Evolutionary conservation across 2,329 filamentous ascomycete genomes (phyloP).

Genomic region (Botrytis deweyae): DNA sequence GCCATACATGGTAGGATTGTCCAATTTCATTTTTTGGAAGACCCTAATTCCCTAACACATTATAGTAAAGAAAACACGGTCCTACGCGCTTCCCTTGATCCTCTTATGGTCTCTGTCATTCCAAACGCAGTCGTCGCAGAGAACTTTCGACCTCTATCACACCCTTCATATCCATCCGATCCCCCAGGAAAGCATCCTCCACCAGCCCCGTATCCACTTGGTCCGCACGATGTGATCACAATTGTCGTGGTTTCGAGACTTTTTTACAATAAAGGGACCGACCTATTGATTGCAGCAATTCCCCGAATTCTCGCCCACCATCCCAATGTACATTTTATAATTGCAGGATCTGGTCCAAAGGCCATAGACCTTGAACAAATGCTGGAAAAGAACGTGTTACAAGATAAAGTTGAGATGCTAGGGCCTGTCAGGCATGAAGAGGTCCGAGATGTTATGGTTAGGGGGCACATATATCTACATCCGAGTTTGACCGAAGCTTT

Average conservation of each 20-base stretch:
- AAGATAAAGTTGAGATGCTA: conserved; percentile 89
- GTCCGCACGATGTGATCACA: conserved; percentile 83
- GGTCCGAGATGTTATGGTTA: conserved; percentile 95
- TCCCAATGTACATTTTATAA: conserved; percentile 93
- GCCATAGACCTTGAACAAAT: conserved; percentile 98
- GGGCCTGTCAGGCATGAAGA: conserved; percentile 93
- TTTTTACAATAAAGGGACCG: conserved; percentile 98
- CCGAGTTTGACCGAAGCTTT: conserved; percentile 95
- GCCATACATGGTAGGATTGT: conserved; percentile 82
- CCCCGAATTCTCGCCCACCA: conserved; percentile 87
- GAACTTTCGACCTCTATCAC: conserved; percentile 77
- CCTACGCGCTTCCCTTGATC: conserved; percentile 87
- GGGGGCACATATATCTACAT: conserved; percentile 94
- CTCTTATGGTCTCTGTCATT: conserved; percentile 95
- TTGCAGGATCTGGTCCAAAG: conserved; percentile 92
- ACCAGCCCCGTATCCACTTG: conserved; percentile 63
- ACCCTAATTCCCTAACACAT: conserved; percentile 29
- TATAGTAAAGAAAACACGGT: conserved; percentile 95
- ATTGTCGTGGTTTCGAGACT: conserved; percentile 96
- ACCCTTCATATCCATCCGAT: conserved; percentile 46
- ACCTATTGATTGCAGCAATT: conserved; percentile 93
- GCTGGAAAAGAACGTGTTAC: conserved; percentile 90
- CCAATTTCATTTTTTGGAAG: background rate
- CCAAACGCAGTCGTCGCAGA: conserved; percentile 96
- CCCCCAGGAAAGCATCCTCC: conserved; percentile 38